Base-by-base conservation (phyloP, 805 yeast species). In the Diddensiella transvaalensis region DNA sequence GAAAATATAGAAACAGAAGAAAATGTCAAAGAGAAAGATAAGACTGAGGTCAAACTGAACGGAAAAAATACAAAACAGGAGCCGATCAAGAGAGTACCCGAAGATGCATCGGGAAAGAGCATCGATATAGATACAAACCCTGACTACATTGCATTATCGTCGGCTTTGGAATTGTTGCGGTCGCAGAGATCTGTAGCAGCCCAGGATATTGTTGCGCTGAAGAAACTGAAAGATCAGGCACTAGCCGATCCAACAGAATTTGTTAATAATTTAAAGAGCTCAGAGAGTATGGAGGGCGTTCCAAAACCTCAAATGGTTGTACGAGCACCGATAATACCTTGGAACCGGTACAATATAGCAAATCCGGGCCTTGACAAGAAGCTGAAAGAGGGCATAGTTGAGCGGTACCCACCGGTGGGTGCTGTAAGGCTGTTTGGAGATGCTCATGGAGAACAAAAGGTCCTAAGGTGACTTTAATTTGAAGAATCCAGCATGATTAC, bases 271-370 rank as follows among this genome's bases (percentile, higher is more conserved):
- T 51, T 60, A 22, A 43, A 42, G 42, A 38, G 24, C 10, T 15
- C 35, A n/a, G 38, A 47, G 40, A 21, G 42, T 18, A 48, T 56
- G 37, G 38, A 17, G 15, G 45, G 58, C 8, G 21, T 55, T 6
- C 67, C 68, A 4, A 37, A 45, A 18, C 55, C 51, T 51, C 67
- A 63, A 42, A 42, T 42, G 15, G 50, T 63, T n/a, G 60, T 57
- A 17, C 55, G 50, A 22, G 64, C 62, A n/a, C 68, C 67, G 18
- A 43, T 52, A 2, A 52, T 62, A 3, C 55, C 60, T 54, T 65
- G 69, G 69, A 51, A 52, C 36, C 57, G 60, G 42, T 66, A 64
- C 46, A 67, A 65, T 8, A 51, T 65, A 21, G 50, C 57, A 30
- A 60, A 61, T 44, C 55, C 59, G 6, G 55, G 48, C 15, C 46